Evolutionary conservation across 2,329 filamentous ascomycete genomes (phyloP).

Genomic region (Akanthomyces lecanii): DNA sequence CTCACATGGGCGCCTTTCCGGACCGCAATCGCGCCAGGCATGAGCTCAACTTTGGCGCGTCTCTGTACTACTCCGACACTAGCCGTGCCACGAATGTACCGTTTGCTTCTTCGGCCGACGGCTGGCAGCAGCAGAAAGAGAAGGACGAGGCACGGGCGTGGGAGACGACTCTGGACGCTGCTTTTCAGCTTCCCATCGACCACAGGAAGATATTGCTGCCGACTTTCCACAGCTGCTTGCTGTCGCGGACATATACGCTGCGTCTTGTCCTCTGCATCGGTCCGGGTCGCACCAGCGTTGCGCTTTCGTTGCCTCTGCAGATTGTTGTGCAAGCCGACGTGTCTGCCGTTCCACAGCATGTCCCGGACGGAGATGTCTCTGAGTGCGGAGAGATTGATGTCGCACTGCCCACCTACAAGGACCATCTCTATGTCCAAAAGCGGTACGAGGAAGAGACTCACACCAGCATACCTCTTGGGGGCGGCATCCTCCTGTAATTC

Average conservation of each 20-base stretch:
- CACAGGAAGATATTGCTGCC: slow-evolving; percentile 1
- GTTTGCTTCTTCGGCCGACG: neutral
- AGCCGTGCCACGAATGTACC: neutral
- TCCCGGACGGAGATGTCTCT: neutral
- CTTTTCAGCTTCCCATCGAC: neutral
- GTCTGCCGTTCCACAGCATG: neutral
- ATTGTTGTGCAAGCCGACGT: neutral
- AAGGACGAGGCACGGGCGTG: neutral
- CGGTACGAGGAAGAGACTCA: neutral
- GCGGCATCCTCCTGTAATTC: neutral
- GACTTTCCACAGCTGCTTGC: slow-evolving; percentile 8
- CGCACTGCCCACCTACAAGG: neutral
- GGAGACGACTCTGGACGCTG: neutral
- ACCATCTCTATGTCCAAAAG: neutral
- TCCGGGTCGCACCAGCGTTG: neutral
- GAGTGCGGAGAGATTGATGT: neutral
- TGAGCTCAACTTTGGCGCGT: neutral
- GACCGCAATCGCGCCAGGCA: neutral
- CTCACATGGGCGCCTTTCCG: slow-evolving; percentile 9
- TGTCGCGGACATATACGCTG: slow-evolving; percentile 11
- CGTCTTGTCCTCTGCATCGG: neutral
- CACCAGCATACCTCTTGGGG: neutral
- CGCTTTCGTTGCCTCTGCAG: slow-evolving; percentile 4
- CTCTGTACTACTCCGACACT: neutral
- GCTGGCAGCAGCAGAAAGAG: neutral